A percentile compares a stretch with the other conserved stretches of the same genome.
These are phyloP conservation scores for Verticillium dahliae DNA, from an alignment of 2,329 filamentous ascomycete genomes.

Conservation along the genomic window DNA sequence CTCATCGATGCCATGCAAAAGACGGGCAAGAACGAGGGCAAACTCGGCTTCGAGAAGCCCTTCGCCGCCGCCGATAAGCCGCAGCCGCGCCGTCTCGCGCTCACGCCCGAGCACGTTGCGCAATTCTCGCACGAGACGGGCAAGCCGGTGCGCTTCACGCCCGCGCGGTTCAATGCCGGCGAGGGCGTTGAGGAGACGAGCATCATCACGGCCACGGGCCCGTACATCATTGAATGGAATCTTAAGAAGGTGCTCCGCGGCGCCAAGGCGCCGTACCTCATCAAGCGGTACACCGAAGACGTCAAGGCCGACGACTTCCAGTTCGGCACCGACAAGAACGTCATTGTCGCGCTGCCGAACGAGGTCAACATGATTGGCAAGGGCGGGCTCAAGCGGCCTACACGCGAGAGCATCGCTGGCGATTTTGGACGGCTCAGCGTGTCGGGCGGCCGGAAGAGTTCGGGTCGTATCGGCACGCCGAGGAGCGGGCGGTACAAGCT, in stretches of 20 bases:
- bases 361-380: conserved; percentile 97
- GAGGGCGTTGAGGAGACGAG: conserved; percentile 77
- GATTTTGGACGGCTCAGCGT: conserved; percentile 33
- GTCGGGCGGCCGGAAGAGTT: conserved; percentile 42
- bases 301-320: conserved; percentile 99
- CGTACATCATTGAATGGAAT: conserved; percentile 95
- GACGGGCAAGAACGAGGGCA: conserved; percentile 91
- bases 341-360: conserved; percentile 93
- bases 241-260: conserved; percentile 81
- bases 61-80: conserved; percentile 93
- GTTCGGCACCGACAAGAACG: conserved; percentile 93
- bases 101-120: conserved; percentile 87
- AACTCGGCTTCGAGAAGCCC: conserved; percentile 92
- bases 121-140: conserved; percentile 97
- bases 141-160: conserved; percentile 77
- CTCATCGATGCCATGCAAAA: conserved; percentile 90
- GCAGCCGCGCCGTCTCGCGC: conserved; percentile 79
- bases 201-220: conserved; percentile 93
- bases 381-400: conserved; percentile 76
- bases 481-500: conserved; percentile 64
- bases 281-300: conserved; percentile 92
- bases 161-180: conserved; percentile 89
- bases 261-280: conserved; percentile 82
- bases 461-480: conserved; percentile 43
- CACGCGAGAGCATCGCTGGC: conserved; percentile 83